Conservation (phyloP, 768 basidiomycete species). For the Lentinula aciculospora region DNA sequence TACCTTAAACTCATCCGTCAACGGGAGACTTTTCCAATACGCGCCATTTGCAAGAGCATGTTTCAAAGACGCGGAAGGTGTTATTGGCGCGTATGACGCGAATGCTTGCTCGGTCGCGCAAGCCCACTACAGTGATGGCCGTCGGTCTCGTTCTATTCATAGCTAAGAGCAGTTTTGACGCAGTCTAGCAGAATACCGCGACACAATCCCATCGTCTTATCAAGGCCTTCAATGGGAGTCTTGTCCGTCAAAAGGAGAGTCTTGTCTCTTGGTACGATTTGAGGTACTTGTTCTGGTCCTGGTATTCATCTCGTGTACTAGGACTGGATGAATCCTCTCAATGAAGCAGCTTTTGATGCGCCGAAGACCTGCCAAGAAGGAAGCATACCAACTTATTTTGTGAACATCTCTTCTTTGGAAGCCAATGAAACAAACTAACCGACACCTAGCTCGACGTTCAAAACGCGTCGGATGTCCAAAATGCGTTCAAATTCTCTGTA, state of each 20-base stretch:
- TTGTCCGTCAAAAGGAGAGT: background rate
- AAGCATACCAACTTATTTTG: background rate
- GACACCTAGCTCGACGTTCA: background rate
- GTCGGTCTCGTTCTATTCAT: background rate
- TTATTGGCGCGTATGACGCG: background rate
- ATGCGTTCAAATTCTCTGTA: conserved; percentile 18
- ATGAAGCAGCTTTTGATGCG: background rate
- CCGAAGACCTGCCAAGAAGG: background rate
- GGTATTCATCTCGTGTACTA: background rate
- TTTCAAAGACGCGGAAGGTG: background rate
- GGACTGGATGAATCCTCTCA: background rate
- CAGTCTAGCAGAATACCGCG: background rate
- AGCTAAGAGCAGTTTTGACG: background rate
- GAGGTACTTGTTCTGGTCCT: background rate
- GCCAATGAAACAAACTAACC: background rate
- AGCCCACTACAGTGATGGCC: background rate
- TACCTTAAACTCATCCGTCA: background rate
- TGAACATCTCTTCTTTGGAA: background rate
- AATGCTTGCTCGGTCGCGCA: background rate
- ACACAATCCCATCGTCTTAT: background rate
- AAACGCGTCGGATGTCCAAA: conserved; percentile 12
- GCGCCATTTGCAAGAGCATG: conserved; percentile 1
- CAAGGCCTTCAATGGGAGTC: background rate
- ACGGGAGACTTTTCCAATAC: background rate
- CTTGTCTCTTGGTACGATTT: background rate